Evolutionary conservation across 1,284 basidiomycete species (phyloP).

Genomic region (Ceratobasidium sp.): DNA sequence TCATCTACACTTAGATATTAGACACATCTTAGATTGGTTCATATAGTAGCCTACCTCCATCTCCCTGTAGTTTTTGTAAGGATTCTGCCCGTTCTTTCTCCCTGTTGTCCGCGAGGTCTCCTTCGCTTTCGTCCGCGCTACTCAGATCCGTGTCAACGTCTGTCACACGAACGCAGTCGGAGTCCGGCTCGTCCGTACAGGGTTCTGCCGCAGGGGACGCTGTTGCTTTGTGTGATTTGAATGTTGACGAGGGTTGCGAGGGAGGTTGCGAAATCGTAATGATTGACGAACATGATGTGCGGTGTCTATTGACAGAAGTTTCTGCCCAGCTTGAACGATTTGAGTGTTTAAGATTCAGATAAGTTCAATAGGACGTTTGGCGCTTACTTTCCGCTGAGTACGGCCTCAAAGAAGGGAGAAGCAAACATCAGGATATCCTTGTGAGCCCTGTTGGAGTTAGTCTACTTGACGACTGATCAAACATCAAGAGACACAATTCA

Average conservation of each 20-base stretch:
- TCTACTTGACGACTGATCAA: conserved; percentile 15
- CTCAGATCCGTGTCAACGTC: conserved; percentile 37
- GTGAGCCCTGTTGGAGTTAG: conserved; percentile 72
- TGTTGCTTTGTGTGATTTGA: conserved; percentile 23
- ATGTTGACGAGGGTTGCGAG: conserved; percentile 61
- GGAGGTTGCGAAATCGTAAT: conserved; percentile 85
- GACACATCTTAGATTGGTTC: neutral
- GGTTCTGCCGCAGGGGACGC: conserved; percentile 47
- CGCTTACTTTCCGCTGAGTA: conserved; percentile 76
- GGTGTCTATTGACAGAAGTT: conserved; percentile 63
- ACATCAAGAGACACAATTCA: conserved; percentile 58
- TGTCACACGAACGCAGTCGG: conserved; percentile 68
- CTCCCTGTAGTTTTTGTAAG: conserved; percentile 50
- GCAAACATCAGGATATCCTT: conserved; percentile 88
- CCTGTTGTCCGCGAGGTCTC: conserved; percentile 37
- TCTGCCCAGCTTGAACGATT: conserved; percentile 52
- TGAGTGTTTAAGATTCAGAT: neutral
- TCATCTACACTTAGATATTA: neutral
- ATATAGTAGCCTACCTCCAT: conserved; percentile 6
- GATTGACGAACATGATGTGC: conserved; percentile 80
- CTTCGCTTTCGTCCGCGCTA: conserved; percentile 44
- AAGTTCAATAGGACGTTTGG: neutral
- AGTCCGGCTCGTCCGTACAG: conserved; percentile 61
- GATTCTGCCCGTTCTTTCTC: conserved; percentile 49
- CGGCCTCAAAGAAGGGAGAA: conserved; percentile 88